Percentiles rank a stretch among this genome's conserved stretches.
Evolutionary conservation across 345 rosid species (phyloP).

Genomic region (Dovyalis caffra): DNA sequence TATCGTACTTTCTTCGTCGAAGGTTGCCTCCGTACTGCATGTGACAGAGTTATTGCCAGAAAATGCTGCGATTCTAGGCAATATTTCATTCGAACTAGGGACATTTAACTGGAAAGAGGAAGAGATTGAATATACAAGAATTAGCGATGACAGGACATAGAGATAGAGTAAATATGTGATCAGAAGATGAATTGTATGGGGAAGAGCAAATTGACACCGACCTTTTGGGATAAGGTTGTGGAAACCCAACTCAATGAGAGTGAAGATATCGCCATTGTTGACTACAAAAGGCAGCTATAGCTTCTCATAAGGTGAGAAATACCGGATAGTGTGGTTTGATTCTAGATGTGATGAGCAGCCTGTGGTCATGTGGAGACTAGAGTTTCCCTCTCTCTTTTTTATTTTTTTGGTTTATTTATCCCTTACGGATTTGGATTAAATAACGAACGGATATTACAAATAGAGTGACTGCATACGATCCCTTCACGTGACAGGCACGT

Average conservation of each 20-base stretch:
- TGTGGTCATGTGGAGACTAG: conserved; percentile 6
- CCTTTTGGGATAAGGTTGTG: conserved; percentile 45
- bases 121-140: neutral
- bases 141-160: too few species aligned
- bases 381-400: neutral
- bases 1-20: conserved; percentile 43
- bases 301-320: conserved; percentile 9
- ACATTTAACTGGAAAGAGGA: conserved; percentile 32
- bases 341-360: conserved; percentile 3
- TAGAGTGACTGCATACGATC: too few species aligned
- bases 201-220: conserved; percentile 6
- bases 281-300: conserved; percentile 9
- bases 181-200: neutral
- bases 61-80: conserved; percentile 26
- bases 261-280: conserved; percentile 52
- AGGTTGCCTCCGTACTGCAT: conserved; percentile 13
- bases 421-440: neutral
- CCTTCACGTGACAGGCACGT: too few species aligned
- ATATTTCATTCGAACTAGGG: conserved; percentile 29
- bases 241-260: conserved; percentile 50
- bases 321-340: neutral
- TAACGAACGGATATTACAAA: neutral
- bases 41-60: conserved; percentile 21
- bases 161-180: neutral
- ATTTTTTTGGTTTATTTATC: neutral